Conservation (phyloP, 1,139 yeast genomes). For the Scheffersomyces parashehatae region DNA sequence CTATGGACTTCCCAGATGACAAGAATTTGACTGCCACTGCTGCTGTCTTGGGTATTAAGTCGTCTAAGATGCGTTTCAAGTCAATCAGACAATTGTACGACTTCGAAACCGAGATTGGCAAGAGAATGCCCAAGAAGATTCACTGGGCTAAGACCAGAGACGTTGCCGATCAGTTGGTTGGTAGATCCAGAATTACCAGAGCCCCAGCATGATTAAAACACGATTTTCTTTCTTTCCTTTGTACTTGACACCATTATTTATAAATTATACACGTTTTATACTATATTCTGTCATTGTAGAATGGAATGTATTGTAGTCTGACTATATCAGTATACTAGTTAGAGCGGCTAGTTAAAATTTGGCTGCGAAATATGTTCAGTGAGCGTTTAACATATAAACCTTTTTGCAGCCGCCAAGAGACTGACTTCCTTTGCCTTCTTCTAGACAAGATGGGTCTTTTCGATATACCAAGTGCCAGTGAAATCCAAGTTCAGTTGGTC, state of each 20-base stretch:
- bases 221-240: neutral
- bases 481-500: too few relatives aligned
- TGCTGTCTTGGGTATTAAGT: slow-evolving; percentile 81
- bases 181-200: slow-evolving; percentile 47
- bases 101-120: slow-evolving; percentile 75
- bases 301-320: too few relatives aligned
- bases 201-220: neutral
- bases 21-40: slow-evolving; percentile 58
- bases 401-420: too few relatives aligned
- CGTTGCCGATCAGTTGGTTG: slow-evolving; percentile 83
- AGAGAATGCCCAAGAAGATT: slow-evolving; percentile 85
- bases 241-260: neutral
- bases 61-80: slow-evolving; percentile 74
- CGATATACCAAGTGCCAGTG: too few relatives aligned
- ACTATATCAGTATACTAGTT: too few relatives aligned
- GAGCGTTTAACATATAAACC: neutral
- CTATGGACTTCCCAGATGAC: slow-evolving; percentile 37
- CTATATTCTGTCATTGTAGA: too few relatives aligned
- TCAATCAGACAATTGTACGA: slow-evolving; percentile 77
- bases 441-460: too few relatives aligned
- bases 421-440: too few relatives aligned
- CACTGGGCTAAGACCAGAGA: slow-evolving; percentile 79
- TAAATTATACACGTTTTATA: too few relatives aligned
- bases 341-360: too few relatives aligned
- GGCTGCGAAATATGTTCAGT: too few relatives aligned